These are phyloP conservation scores for Lachnellula willkommii DNA, from an alignment of 2,329 filamentous ascomycete genomes.

Conservation along the genomic window DNA sequence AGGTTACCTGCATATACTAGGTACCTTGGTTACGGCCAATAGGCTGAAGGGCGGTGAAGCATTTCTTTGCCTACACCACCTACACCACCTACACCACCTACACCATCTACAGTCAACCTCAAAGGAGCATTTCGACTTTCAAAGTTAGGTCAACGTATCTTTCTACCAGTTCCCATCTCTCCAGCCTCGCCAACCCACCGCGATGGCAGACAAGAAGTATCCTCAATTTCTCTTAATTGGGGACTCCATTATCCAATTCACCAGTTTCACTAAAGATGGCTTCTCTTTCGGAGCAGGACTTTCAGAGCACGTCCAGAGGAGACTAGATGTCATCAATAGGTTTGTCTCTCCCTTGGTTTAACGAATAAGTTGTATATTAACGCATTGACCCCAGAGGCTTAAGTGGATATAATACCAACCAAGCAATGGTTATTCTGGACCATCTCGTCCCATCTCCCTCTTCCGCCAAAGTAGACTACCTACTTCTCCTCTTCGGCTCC, in stretches of 20 bases:
- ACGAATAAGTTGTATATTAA: not conserved
- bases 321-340: slow-evolving; percentile 86
- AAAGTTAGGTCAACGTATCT: too few species aligned
- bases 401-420: slow-evolving; percentile 72
- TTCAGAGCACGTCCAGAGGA: slow-evolving; percentile 46
- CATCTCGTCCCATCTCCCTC: slow-evolving; percentile 64
- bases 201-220: slow-evolving; percentile 36
- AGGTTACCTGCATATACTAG: not conserved
- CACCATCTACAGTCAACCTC: not conserved
- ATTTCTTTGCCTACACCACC: not conserved
- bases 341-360: slow-evolving; percentile 36
- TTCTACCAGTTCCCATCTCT: not conserved
- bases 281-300: slow-evolving; percentile 72
- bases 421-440: slow-evolving; percentile 65
- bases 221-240: slow-evolving; percentile 80
- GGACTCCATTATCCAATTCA: slow-evolving; percentile 77
- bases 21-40: not conserved
- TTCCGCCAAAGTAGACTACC: slow-evolving; percentile 58
- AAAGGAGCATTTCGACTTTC: too few species aligned
- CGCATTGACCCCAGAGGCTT: slow-evolving; percentile 7
- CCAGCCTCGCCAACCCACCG: not conserved
- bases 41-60: not conserved
- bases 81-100: too few species aligned
- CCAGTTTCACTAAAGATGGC: slow-evolving; percentile 55
- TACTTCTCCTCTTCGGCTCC: slow-evolving; percentile 74